phyloP scores from a whole-genome alignment of 129 eudicot species.

The Pulicaria dysenterica region DNA sequence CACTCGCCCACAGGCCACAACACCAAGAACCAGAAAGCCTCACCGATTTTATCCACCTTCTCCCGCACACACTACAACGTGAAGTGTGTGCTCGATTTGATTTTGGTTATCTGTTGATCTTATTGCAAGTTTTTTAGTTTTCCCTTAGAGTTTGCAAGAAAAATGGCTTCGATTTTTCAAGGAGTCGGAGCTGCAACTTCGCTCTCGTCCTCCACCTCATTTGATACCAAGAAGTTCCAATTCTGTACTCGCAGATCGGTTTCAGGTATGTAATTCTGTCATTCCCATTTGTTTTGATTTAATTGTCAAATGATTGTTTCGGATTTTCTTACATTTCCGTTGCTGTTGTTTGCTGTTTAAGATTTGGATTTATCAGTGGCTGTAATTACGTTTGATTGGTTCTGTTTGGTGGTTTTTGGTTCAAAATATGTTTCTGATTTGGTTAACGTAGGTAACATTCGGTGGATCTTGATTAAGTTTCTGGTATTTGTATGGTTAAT shows the following conservation, averaged over 20 bases:
- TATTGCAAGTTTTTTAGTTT: not conserved
- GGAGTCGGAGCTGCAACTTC: constrained; percentile 43
- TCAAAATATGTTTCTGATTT: not conserved
- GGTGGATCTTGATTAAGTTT: not conserved
- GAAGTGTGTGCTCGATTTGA: constrained; percentile 8
- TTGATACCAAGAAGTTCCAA: constrained; percentile 32
- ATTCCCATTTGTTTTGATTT: not conserved
- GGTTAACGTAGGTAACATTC: not conserved
- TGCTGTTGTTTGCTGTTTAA: constrained; percentile 10
- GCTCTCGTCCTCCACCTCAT: constrained; percentile 27
- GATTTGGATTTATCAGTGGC: not conserved
- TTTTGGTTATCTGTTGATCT: not conserved
- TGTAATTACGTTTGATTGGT: not conserved
- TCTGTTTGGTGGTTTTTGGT: not conserved
- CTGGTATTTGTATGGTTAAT: not conserved
- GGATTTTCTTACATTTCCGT: not conserved
- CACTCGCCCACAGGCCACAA: constrained; percentile 1
- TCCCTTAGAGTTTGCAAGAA: not conserved
- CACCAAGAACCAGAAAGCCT: not conserved
- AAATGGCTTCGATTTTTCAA: constrained; percentile 57
- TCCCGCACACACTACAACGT: constrained; percentile 4
- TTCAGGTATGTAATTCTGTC: constrained; percentile 25
- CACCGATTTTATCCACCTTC: not conserved
- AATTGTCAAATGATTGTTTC: not conserved
- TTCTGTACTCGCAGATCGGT: constrained; percentile 29